A percentile compares a stretch with the other conserved stretches of the same genome.
Conservation (phyloP, 306 rosid genomes). For the Vicia villosa region DNA sequence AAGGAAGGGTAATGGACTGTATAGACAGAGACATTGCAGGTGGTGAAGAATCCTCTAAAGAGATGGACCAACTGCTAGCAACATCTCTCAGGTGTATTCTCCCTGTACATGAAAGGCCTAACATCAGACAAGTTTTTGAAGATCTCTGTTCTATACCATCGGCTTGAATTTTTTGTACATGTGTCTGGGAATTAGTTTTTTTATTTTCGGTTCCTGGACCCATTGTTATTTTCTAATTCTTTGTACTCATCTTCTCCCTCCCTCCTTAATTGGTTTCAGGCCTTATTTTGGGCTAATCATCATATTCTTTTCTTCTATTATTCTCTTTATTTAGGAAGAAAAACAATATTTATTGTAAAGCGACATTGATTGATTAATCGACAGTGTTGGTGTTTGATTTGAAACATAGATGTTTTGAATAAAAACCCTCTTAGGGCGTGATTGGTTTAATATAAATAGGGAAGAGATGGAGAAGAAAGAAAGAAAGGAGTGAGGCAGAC, state of each 20-base stretch:
- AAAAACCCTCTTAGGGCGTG: neutral
- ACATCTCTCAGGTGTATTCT: conserved; percentile 89
- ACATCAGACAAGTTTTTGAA: conserved; percentile 95
- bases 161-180: conserved; percentile 75
- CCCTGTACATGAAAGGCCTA: conserved; percentile 99
- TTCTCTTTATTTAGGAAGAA: conserved; percentile 37
- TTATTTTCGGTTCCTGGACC: conserved; percentile 82
- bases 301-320: conserved; percentile 62
- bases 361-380: conserved; percentile 67
- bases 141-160: conserved; percentile 75
- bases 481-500: too few species aligned
- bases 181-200: conserved; percentile 73
- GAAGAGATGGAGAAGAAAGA: too few species aligned
- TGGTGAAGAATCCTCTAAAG: conserved; percentile 77
- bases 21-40: conserved; percentile 89
- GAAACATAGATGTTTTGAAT: conserved; percentile 34
- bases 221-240: conserved; percentile 52
- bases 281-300: conserved; percentile 70
- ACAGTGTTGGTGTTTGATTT: conserved; percentile 71
- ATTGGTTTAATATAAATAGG: too few species aligned
- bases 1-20: conserved; percentile 96
- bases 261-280: conserved; percentile 62
- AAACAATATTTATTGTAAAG: conserved; percentile 75
- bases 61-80: conserved; percentile 83
- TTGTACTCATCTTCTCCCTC: conserved; percentile 40